Evolutionary conservation across 2,329 filamentous ascomycete species (phyloP), one percentile per base, ranked within the genome.

Genomic region (Colletotrichum coccodes): DNA sequence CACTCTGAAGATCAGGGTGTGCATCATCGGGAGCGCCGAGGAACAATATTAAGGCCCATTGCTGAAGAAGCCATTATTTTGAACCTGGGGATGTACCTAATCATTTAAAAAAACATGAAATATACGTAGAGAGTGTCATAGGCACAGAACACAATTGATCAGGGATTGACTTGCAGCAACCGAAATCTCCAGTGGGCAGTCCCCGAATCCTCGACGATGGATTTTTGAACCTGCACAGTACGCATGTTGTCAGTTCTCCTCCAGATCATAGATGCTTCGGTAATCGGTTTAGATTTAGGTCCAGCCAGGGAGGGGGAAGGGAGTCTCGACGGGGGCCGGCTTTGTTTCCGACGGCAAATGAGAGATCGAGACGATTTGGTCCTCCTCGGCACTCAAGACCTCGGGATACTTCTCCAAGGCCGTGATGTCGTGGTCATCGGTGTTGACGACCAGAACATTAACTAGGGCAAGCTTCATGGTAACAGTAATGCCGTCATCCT

Each of bases 401-500:
- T 70, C 64, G 3, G 26, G 53, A 30, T 62, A 66, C 3, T 18
- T 21, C 9, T 14, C 7, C 28, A 72, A 26, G 3, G 36, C 23
- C 21, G 23, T 12, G 28, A 49, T n/a, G 34, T 56, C 64, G 18
- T 62, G 61, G 4, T 14, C 21, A 14, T 59, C 36, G 36, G 66
- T 68, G 34, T 50, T 26, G 34, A 72, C 58, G 32, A 63, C 60
- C 36, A 60, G 52, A 18, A 47, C 60, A 26, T 21, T 60, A 54
- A 47, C 50, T 40, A 40, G 16, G 1, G 26, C n/a, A 4, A n/a
- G 26, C 14, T 26, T 62, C 18, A 23, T 44, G 34, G 49, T 3
- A 6, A 69, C 57, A 14, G 28, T 18, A 26, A 60, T 23, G 14
- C 30, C 11, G 34, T 57, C 42, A 18, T 46, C 38, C 18, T 23